Evolutionary conservation across 2,329 filamentous ascomycete species (phyloP).

Genomic region (Colletotrichum paranaense): DNA sequence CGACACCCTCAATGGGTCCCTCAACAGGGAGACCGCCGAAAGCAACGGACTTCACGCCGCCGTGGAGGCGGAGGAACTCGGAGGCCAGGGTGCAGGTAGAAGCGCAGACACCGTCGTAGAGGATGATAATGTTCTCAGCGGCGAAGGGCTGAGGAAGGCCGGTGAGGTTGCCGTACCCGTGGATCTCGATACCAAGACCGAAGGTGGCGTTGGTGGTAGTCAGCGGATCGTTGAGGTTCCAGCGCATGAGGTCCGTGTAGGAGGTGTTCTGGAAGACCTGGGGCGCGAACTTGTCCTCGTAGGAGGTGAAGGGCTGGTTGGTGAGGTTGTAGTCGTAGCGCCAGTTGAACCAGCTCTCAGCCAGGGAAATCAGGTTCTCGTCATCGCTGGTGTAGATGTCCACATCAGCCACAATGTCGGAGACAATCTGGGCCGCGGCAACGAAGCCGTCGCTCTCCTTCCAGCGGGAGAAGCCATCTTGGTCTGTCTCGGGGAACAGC

Average conservation of each 20-base stretch:
- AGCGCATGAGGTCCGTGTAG: constrained; percentile 64
- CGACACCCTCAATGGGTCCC: constrained; percentile 64
- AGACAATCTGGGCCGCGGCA: constrained; percentile 55
- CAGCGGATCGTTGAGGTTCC: constrained; percentile 59
- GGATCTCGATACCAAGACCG: constrained; percentile 58
- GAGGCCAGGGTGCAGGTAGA: constrained; percentile 69
- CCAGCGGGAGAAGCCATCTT: constrained; percentile 52
- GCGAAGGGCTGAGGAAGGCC: constrained; percentile 65
- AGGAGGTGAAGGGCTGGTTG: constrained; percentile 61
- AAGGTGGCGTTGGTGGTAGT: constrained; percentile 53
- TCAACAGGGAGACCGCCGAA: constrained; percentile 61
- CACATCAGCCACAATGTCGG: constrained; percentile 54
- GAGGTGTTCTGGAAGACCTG: constrained; percentile 58
- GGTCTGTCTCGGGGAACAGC: constrained; percentile 58
- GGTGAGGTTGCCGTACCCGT: constrained; percentile 59
- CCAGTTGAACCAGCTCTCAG: constrained; percentile 63
- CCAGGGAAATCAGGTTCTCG: constrained; percentile 48
- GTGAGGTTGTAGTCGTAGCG: constrained; percentile 61
- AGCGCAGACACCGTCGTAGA: constrained; percentile 70
- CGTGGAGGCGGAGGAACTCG: constrained; percentile 64
- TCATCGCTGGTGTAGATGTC: constrained; percentile 58
- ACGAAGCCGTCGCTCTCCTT: constrained; percentile 53
- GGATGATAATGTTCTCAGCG: constrained; percentile 67
- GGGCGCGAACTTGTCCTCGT: constrained; percentile 56
- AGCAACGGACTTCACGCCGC: constrained; percentile 64